Evolutionary conservation across 805 yeast species (phyloP), one percentile per base, ranked within the genome.

Genomic region (Starmerella sirachaensis): DNA sequence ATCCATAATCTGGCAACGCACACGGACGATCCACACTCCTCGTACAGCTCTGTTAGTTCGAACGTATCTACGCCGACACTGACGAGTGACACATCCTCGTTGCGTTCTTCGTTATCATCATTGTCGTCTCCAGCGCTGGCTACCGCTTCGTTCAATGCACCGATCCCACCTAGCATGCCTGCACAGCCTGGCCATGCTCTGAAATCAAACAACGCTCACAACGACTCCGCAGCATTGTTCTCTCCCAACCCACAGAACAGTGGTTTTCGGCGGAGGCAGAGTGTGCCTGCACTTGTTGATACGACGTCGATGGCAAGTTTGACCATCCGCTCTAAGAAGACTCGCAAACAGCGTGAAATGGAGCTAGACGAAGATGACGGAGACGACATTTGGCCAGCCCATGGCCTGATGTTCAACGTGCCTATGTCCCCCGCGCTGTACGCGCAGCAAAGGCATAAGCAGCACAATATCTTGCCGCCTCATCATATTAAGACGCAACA

Each of bases 391-490:
- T 57, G 72, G 29, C 74, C 74, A 1, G 72, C 66, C 29, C 68
- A 68, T 38, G 57, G 66, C 17, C 62, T 68, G 17, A 69, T 76
- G 41, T 77, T 62, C 57, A 76, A 78, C 48, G 79, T 78, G 14
- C 85, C 85, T 3, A 57, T 73, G 36, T 66, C 79, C 0, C 76
- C 72, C 33, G 68, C 78, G 0, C 56, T 76, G 14, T 61, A 54
- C 30, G 56, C 60, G 13, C 55, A 59, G 40, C 51, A 56, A 14
- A 38, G 35, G 29, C 32, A 40, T 16, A 34, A 33, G 27, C 39
- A 34, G 20, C 26, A 19, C 19, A 31, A 10, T 36, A 36, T 13
- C 5, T 21, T 13, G 16, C 7, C 16, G 30, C 12, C 16, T 12
- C 30, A 11, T 11, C 26, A 11, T n/a, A 23, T n/a, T 11, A 23